phyloP scores from a whole-genome alignment of 176 grass and related monocot species.

The Hsuehochloa calcarea region DNA sequence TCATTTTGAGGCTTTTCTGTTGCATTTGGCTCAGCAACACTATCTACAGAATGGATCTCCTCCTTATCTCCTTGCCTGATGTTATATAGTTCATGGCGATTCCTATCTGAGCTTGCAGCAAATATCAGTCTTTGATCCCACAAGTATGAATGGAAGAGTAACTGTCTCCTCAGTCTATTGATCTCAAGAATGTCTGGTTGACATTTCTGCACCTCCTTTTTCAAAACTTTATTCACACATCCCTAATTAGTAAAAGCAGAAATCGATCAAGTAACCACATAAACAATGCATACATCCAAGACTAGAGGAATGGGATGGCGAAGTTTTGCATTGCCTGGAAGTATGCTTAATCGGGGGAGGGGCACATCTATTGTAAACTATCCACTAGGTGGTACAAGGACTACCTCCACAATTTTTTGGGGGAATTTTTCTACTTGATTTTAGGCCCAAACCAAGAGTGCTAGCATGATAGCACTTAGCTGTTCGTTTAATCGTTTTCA shows the following conservation, averaged over 20 bases:
- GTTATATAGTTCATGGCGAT: slow-evolving; percentile 34
- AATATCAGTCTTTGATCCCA: slow-evolving; percentile 80
- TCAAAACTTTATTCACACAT: slow-evolving; percentile 67
- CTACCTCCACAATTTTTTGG: slow-evolving; percentile 2
- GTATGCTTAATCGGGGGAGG: background rate
- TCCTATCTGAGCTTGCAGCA: slow-evolving; percentile 51
- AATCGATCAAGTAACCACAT: slow-evolving; percentile 18
- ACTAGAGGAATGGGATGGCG: background rate
- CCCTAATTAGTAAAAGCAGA: slow-evolving; percentile 51
- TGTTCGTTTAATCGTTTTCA: background rate
- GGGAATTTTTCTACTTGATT: background rate
- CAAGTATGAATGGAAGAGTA: slow-evolving; percentile 80
- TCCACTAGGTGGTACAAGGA: background rate
- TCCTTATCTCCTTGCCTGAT: slow-evolving; percentile 48
- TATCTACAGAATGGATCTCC: slow-evolving; percentile 43
- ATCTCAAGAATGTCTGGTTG: slow-evolving; percentile 93
- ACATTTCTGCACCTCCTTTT: slow-evolving; percentile 61
- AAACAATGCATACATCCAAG: slow-evolving; percentile 9
- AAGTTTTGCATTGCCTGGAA: background rate
- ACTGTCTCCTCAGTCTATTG: slow-evolving; percentile 83
- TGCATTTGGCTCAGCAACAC: slow-evolving; percentile 38
- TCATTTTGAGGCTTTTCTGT: slow-evolving; percentile 50
- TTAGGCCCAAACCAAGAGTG: slow-evolving; percentile 4
- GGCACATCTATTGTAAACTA: background rate
- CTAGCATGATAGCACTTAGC: background rate